These are phyloP conservation scores for Passalora sequoiae DNA, from an alignment of 2,329 filamentous ascomycete genomes.

Conservation along the genomic window DNA sequence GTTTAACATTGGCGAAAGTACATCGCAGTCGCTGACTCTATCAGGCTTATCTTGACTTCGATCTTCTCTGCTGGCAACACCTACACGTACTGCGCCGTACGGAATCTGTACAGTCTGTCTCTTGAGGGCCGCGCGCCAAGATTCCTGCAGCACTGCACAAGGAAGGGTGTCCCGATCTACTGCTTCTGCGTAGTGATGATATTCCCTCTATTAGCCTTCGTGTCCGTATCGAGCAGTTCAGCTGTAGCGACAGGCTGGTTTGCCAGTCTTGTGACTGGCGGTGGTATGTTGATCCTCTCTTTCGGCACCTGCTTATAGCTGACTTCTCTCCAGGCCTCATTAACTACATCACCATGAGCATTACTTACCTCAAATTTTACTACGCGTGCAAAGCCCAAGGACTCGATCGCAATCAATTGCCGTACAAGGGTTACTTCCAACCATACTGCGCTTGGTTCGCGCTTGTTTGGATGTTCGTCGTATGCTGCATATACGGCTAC, in stretches of 20 bases:
- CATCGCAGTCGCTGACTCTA: slow-evolving; percentile 1
- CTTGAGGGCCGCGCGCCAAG: slow-evolving; percentile 51
- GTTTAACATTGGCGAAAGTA: neutral
- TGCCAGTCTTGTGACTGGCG: slow-evolving; percentile 53
- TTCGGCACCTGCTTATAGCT: slow-evolving; percentile 3
- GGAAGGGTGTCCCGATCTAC: slow-evolving; percentile 57
- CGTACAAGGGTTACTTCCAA: slow-evolving; percentile 54
- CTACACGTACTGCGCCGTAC: slow-evolving; percentile 51
- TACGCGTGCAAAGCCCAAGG: slow-evolving; percentile 49
- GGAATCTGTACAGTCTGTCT: slow-evolving; percentile 50
- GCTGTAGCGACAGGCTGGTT: slow-evolving; percentile 37
- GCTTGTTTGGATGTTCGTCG: slow-evolving; percentile 29
- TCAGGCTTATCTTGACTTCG: slow-evolving; percentile 42
- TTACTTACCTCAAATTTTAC: slow-evolving; percentile 58
- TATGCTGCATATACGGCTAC: slow-evolving; percentile 54
- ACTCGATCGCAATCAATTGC: slow-evolving; percentile 49
- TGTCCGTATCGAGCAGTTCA: slow-evolving; percentile 30
- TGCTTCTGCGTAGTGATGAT: slow-evolving; percentile 48
- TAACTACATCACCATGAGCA: slow-evolving; percentile 57
- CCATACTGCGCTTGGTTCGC: slow-evolving; percentile 49
- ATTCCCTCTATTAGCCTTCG: slow-evolving; percentile 36
- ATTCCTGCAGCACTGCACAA: slow-evolving; percentile 55
- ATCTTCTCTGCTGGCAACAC: slow-evolving; percentile 55
- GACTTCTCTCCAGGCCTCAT: slow-evolving; percentile 43
- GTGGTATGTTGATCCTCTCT: slow-evolving; percentile 33